These are phyloP conservation scores for Oryza coarctata DNA, from an alignment of 176 grass and related monocot species.

Conservation along the genomic window DNA sequence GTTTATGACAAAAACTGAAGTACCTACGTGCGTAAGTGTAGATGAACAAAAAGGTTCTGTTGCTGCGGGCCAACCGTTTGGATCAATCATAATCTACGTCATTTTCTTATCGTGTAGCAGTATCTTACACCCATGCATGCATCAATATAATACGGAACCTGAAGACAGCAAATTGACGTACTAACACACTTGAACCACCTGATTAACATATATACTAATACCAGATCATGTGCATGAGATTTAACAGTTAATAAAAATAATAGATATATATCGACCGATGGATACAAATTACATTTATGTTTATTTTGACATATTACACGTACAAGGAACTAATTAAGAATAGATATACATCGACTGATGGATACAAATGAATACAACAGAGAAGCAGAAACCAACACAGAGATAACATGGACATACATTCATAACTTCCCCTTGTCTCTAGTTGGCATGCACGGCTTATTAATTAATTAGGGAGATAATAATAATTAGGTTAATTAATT, in stretches of 20 bases:
- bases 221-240: neutral
- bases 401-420: neutral
- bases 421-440: neutral
- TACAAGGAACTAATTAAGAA: conserved; percentile 8
- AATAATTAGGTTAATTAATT: neutral
- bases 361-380: conserved; percentile 20
- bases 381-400: conserved; percentile 3
- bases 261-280: neutral
- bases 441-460: neutral
- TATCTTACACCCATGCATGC: too few relatives aligned
- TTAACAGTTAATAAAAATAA: neutral
- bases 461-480: neutral
- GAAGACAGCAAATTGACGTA: too few relatives aligned
- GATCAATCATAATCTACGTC: too few relatives aligned
- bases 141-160: too few relatives aligned
- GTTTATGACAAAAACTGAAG: too few relatives aligned
- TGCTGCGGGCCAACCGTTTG: too few relatives aligned
- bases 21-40: too few relatives aligned
- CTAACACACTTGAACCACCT: too few relatives aligned
- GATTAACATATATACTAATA: neutral
- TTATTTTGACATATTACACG: conserved; percentile 1
- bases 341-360: neutral
- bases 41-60: too few relatives aligned
- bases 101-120: too few relatives aligned
- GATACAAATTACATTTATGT: too few relatives aligned